Evolutionary conservation across 2,329 filamentous ascomycete species (phyloP).

Genomic region (Graphilbum sp.): DNA sequence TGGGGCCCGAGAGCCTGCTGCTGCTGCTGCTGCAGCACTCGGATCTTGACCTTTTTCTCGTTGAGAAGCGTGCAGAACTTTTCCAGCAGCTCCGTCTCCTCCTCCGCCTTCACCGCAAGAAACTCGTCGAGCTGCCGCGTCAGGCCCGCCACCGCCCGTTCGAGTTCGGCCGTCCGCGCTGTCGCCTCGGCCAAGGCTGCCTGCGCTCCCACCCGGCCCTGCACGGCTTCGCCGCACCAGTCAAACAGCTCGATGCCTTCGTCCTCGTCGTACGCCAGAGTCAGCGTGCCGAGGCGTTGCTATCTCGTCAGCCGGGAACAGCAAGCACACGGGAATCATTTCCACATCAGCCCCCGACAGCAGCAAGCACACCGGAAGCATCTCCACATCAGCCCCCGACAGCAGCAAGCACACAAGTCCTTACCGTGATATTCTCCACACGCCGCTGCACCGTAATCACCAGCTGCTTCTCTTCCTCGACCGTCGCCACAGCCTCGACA

Average conservation of each 20-base stretch:
- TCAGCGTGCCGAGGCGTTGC: constrained; percentile 55
- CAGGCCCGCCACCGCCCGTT: constrained; percentile 40
- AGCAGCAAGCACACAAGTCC: no score
- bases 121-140: constrained; percentile 50
- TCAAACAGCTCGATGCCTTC: constrained; percentile 49
- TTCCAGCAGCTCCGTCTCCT: constrained; percentile 49
- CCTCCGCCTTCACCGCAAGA: constrained; percentile 44
- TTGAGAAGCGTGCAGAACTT: constrained; percentile 60
- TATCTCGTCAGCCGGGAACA: no score
- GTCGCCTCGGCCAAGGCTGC: constrained; percentile 25
- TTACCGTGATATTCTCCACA: constrained; percentile 51
- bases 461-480: constrained; percentile 35
- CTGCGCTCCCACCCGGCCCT: constrained; percentile 27
- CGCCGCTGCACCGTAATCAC: constrained; percentile 48
- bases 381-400: no score
- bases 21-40: constrained; percentile 55
- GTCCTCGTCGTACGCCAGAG: constrained; percentile 35
- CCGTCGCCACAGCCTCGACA: constrained; percentile 42
- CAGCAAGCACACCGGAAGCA: no score
- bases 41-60: constrained; percentile 65
- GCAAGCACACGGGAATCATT: not conserved
- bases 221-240: constrained; percentile 48
- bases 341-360: no score
- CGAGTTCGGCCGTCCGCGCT: constrained; percentile 27
- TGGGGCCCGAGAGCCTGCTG: constrained; percentile 37